Base-by-base conservation (phyloP, 768 basidiomycete genomes). In the Polyporus arcularius region DNA sequence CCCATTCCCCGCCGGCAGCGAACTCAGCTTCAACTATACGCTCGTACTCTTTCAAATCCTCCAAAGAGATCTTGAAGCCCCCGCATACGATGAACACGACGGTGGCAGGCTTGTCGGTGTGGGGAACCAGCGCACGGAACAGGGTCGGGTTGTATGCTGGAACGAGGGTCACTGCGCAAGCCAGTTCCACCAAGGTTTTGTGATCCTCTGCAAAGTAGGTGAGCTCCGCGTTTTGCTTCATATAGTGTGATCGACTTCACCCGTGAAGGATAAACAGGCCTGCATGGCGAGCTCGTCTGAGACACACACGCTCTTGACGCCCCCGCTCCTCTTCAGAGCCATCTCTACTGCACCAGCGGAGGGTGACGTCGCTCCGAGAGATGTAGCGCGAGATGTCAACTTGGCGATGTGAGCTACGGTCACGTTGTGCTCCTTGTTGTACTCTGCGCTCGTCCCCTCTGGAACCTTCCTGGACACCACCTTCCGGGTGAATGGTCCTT, bases 221-320 rank as follows among this genome's bases (percentile, higher is more conserved):
- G 7, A 42, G 14, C 21, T 26, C 21, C 21, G 21, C 2, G 21
- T 26, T 26, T 26, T 26, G 21, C 21, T 26, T 26, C 21, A 31
- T 51, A 40, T 30, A 58, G 1, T 15, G 48, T 18, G 7, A 26
- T 5, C 12, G 12, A 7, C 67, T 81, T 64, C 67, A 90, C 90
- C 81, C 64, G 85, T 82, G 66, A 92, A 89, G 10, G 64, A 66
- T 18, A 74, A 69, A 3, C 82, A 79, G 8, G 84, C 75, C 55
- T 81, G 78, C 89, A 92, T 91, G 55, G 81, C 83, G 58, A 90
- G 67, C 68, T 85, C 85, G 66, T 92, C 90, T 5, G 86, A 80
- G 28, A 91, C 77, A 64, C 78, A 87, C 11, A 86, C 80, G 55
- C 82, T 87, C 61, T 70, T 79, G 11, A 91, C 77, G 3, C 74